phyloP scores from a whole-genome alignment of 2,329 filamentous ascomycete species.

The Zymoseptoria tritici region DNA sequence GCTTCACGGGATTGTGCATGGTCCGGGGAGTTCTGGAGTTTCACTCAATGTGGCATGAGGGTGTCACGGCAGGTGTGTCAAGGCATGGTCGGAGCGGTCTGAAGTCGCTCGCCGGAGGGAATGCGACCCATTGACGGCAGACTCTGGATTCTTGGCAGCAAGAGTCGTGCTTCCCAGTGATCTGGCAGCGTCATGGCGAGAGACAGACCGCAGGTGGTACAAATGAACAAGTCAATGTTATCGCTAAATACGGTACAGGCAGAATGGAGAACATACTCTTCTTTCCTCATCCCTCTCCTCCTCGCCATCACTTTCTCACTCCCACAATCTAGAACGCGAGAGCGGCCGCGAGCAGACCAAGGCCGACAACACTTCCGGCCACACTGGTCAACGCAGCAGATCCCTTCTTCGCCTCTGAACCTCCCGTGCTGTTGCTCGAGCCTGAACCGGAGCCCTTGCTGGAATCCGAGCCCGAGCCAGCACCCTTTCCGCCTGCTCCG shows the following conservation, averaged over 20 bases:
- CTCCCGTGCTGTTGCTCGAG: neutral
- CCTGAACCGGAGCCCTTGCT: neutral
- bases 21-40: too few relatives aligned
- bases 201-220: too few relatives aligned
- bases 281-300: neutral
- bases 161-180: too few relatives aligned
- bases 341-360: slow-evolving; percentile 16
- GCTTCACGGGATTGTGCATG: too few relatives aligned
- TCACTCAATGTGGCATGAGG: too few relatives aligned
- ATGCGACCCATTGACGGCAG: too few relatives aligned
- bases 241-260: neutral
- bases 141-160: too few relatives aligned
- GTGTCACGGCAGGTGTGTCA: too few relatives aligned
- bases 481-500: neutral
- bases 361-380: slow-evolving; percentile 14
- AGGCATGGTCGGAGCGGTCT: too few relatives aligned
- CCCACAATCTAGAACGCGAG: slow-evolving; percentile 13
- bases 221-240: neutral
- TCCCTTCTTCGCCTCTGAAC: slow-evolving; percentile 9
- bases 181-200: too few relatives aligned
- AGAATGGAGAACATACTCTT: neutral
- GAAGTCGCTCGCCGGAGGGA: too few relatives aligned
- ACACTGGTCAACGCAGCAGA: slow-evolving; percentile 14
- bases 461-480: neutral
- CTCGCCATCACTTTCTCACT: neutral